Base-by-base conservation (phyloP, 2,329 filamentous ascomycete species). In the Penicillium sp. region DNA sequence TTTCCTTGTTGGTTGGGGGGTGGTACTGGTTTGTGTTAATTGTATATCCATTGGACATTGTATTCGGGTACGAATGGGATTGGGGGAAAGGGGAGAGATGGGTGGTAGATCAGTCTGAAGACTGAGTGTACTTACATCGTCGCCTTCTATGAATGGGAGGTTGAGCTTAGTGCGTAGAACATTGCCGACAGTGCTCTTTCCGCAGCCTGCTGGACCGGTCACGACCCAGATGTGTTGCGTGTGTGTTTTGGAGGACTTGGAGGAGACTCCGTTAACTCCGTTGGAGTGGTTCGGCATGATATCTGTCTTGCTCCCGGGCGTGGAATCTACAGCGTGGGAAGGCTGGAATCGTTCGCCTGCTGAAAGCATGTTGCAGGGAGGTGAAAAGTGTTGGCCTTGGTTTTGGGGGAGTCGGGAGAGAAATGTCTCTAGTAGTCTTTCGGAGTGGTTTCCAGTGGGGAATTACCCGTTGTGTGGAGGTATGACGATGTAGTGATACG, bases 191-290 rank as follows among this genome's bases (percentile, higher is more conserved):
- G 87, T 90, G 49, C 82, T 87, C 76, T 91, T 91, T 51, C 87
- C 87, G 64, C 85, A 89, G 25, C 88, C 88, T 36, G 88, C 87
- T 43, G 87, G 87, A 25, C 87, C 87, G 1, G 86, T 89, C 43
- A 91, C 82, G 51, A 91, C 77, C 86, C 86, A 91, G 65, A 91
- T 89, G 68, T 90, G 87, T 62, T 85, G 83, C 34, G 70, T 50
- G 30, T 60, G 53, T 11, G 50, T 33, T 19, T 54, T 43, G 16
- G 41, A 44, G 9, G 38, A 29, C 13, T 54, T 38, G 11, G 49
- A 27, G 30, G 57, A 50, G 2, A 52, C 50, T 30, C 54, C 46
- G 37, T 61, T 58, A 10, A 16, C 37, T 29, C 33, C 41, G 41
- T 44, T 44, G 41, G 41, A 37, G 27, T 54, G 46, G 11, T 54